phyloP scores from a whole-genome alignment of 169 alveolate species.

The Plasmodium vinckei region DNA sequence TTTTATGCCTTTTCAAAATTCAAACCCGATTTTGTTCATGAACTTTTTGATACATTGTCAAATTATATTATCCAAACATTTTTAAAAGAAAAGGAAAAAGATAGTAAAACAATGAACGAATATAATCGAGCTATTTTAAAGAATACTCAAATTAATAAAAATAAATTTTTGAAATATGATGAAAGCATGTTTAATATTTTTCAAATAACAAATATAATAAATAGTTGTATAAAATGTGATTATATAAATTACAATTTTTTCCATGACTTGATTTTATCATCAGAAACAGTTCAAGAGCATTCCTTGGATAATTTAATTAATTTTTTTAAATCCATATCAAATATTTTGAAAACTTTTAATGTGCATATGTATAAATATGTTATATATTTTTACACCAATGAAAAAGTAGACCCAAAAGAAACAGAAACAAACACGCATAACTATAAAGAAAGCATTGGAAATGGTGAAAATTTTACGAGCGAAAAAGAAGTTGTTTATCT shows the following conservation, averaged over 20 bases:
- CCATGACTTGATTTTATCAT: not conserved
- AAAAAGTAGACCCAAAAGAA: not conserved
- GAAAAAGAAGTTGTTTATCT: not conserved
- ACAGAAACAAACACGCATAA: not conserved
- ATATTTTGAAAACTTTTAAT: constrained; percentile 11
- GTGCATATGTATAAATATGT: not conserved
- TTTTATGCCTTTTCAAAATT: constrained; percentile 60
- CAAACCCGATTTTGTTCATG: constrained; percentile 22
- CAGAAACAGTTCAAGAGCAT: not conserved
- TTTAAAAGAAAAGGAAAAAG: not conserved
- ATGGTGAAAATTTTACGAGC: not conserved
- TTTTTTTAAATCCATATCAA: constrained; percentile 12
- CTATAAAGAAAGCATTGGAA: not conserved
- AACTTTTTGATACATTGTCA: constrained; percentile 35
- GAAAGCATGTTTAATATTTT: constrained; percentile 13
- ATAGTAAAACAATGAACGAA: not conserved
- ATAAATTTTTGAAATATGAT: not conserved
- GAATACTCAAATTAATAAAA: not conserved
- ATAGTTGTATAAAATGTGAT: constrained; percentile 29
- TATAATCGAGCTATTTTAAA: not conserved
- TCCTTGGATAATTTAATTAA: constrained; percentile 33
- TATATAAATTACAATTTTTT: constrained; percentile 47
- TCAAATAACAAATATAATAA: constrained; percentile 56
- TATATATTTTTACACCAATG: constrained; percentile 13
- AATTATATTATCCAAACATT: constrained; percentile 16